Percentiles rank a stretch among this genome's conserved stretches.
Conservation (phyloP, 2,329 filamentous ascomycete species). For the Scytalidium lignicola region DNA sequence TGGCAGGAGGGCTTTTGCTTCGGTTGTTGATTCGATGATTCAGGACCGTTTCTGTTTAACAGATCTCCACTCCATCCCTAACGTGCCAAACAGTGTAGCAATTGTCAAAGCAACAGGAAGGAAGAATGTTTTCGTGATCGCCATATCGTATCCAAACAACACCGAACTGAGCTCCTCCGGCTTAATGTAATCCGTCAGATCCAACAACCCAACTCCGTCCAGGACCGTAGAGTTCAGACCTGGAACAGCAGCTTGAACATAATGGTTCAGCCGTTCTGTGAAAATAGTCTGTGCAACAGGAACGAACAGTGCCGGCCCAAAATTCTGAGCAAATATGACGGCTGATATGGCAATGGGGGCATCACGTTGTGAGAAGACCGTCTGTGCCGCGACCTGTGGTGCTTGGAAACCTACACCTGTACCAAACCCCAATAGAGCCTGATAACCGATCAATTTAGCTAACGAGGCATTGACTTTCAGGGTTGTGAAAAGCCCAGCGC, state of each 20-base stretch:
- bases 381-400: slow-evolving; percentile 34
- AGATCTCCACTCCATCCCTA: slow-evolving; percentile 54
- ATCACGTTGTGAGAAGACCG: slow-evolving; percentile 38
- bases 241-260: slow-evolving; percentile 25
- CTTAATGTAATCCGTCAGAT: not conserved
- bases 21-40: too few relatives aligned
- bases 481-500: slow-evolving; percentile 3
- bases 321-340: slow-evolving; percentile 54
- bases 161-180: not conserved
- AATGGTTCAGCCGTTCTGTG: slow-evolving; percentile 49
- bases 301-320: slow-evolving; percentile 60
- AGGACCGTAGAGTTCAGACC: not conserved
- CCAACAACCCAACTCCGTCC: not conserved
- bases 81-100: slow-evolving; percentile 48
- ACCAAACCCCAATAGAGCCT: slow-evolving; percentile 7
- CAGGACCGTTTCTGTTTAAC: slow-evolving; percentile 7
- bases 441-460: slow-evolving; percentile 15
- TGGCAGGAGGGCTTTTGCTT: too few relatives aligned
- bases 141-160: slow-evolving; percentile 48
- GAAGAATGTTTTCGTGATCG: slow-evolving; percentile 54
- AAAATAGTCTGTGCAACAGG: slow-evolving; percentile 61
- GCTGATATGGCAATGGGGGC: slow-evolving; percentile 43
- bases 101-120: slow-evolving; percentile 50
- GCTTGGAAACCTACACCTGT: slow-evolving; percentile 6
- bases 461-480: slow-evolving; percentile 2